Base-by-base conservation (phyloP, 306 rosid species). In the Hippophae rhamnoides region DNA sequence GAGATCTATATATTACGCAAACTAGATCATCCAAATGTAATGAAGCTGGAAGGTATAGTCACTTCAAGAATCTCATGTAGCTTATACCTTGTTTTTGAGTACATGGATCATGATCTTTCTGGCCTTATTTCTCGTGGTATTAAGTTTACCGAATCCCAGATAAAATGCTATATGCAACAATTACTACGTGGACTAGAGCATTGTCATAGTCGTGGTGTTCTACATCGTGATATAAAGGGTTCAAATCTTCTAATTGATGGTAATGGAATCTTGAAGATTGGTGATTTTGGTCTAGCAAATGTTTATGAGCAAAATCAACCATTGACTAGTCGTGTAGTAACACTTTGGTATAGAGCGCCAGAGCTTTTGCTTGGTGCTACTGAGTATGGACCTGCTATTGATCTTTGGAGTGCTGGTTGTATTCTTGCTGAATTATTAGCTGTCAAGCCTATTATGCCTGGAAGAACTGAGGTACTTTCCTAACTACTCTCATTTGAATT, bases 101-200 rank as follows among this genome's bases (percentile, higher is more conserved):
- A 88, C 81, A 92, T 92, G 99, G 99, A 92, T 3, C 99, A 92
- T 74, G 96, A 88, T 78, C 95, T 92, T 47, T 79, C 95, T 41
- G 99, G 88, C 10, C 71, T 92, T 51, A 74, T 82, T 54, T 81
- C 85, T 43, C 89, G 76, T 14, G 83, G 85, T 14, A 41, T 63
- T 65, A 87, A 85, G 74, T 85, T 92, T 60, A 80, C 88, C 1
- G 95, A 87, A 65, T 55, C 99, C 74, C 78, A 92, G 96, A 79
- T 92, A 41, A 92, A 92, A 72, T 92, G 95, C 64, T 88, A 66
- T 43, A 79, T 84, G 79, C 84, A 83, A 49, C 99, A 92, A 77
- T 44, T 92, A 64, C 68, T 92, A 40, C 26, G 76, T 45, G 99
- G 99, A 43, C 95, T 92, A 43, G 93, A 87, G 55, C 93, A 92